Evolutionary conservation across 768 basidiomycete species (phyloP), one percentile per base, ranked within the genome.

Genomic region (Daedaleopsis nitida): DNA sequence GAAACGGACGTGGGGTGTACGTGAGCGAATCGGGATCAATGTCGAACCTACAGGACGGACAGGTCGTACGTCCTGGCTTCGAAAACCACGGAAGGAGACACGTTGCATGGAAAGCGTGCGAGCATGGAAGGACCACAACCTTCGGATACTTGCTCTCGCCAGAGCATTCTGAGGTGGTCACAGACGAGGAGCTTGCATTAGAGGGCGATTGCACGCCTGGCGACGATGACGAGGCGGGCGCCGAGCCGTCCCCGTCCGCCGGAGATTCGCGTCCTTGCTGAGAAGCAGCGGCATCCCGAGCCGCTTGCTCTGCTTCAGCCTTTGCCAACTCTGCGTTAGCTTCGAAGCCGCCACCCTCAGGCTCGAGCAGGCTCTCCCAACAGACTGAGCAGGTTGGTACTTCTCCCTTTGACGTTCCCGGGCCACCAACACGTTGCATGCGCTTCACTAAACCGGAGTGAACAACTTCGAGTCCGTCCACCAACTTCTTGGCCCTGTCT

Each of bases 31-130:
- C 86, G 0, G 91, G 91, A 68, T 93, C 91, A 56, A 93, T 83
- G 64, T 93, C 86, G 67, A 93, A 93, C 63, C 91, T 77, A 73
- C 91, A 93, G 0, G 89, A 89, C 0, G 91, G 91, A 65, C 91
- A 93, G 1, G 91, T 92, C 19, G 91, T 92, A 65, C 89, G 88
- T 45, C 79, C 81, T 12, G 90, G 88, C 59, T 88, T 79, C 3
- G 91, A 84, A 72, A 93, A 93, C 91, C 91, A 93, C 1, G 91
- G 91, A 11, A 89, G 70, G 38, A 93, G 81, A 73, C 91, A 93
- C 0, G 85, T 78, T 1, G 88, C 82, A 65, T 93, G 91, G 76
- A 92, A 93, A 54, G 90, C 85, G 71, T 93, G 91, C 9, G 89
- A 84, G 68, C 91, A 93, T 5, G 91, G 91, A 10, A 93, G 81